These are phyloP conservation scores for Metarhizium robertsii DNA, from an alignment of 2,329 filamentous ascomycete genomes.

Conservation along the genomic window DNA sequence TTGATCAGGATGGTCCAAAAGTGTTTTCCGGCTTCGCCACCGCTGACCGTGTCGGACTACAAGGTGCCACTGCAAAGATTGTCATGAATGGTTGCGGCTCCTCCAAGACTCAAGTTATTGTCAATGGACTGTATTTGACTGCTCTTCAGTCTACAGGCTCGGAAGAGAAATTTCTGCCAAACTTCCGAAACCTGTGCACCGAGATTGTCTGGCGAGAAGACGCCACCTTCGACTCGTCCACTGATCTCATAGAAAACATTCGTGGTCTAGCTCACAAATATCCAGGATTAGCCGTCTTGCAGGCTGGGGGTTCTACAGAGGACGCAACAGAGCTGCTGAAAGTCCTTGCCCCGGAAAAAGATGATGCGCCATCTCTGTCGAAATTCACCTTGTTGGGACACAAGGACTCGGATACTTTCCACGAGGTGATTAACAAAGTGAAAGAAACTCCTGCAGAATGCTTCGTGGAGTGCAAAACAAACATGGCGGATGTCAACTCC, in stretches of 20 bases:
- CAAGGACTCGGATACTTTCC: slow-evolving; percentile 1
- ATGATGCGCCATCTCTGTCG: slow-evolving; percentile 22
- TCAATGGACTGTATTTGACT: slow-evolving; percentile 36
- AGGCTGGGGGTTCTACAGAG: slow-evolving; percentile 21
- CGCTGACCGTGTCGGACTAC: slow-evolving; percentile 24
- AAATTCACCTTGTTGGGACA: slow-evolving; percentile 21
- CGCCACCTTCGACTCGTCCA: slow-evolving; percentile 14
- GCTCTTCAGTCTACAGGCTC: slow-evolving; percentile 19
- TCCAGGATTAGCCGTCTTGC: slow-evolving; percentile 28
- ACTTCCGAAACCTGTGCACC: slow-evolving; percentile 38
- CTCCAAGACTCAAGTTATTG: slow-evolving; percentile 26
- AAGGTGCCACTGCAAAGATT: slow-evolving; percentile 33
- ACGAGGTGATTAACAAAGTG: slow-evolving; percentile 5
- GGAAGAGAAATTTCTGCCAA: slow-evolving; percentile 32
- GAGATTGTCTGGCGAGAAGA: slow-evolving; percentile 39
- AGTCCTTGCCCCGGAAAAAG: slow-evolving; percentile 11
- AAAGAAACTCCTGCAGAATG: slow-evolving; percentile 10
- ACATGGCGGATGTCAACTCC: slow-evolving; percentile 13
- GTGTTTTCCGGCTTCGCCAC: slow-evolving; percentile 33
- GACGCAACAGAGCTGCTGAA: slow-evolving; percentile 17
- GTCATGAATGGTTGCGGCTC: slow-evolving; percentile 29
- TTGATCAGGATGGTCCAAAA: slow-evolving; percentile 21
- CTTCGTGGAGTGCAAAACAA: slow-evolving; percentile 19
- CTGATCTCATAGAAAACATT: slow-evolving; percentile 18
- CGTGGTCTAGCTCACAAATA: slow-evolving; percentile 28